Evolutionary conservation across 1,284 basidiomycete species (phyloP), one percentile per base, ranked within the genome.

Genomic region (Paramarasmius palmivorus): DNA sequence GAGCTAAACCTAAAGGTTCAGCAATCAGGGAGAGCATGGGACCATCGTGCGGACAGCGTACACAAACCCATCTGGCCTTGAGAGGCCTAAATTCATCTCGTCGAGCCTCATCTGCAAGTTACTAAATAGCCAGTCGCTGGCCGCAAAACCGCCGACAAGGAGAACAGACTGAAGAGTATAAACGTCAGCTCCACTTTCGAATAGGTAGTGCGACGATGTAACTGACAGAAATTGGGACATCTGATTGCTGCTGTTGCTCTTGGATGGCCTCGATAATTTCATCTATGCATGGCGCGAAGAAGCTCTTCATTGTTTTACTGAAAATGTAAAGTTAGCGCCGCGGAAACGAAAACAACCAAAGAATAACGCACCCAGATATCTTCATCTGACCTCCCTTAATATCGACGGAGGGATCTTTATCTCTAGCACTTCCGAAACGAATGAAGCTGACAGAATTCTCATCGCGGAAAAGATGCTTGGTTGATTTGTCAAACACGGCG

Each of bases 71-170:
- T 76, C 73, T 1, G 75, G 75, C 17, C 74, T 62, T 38, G 63
- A 67, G 14, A 75, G 54, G 25, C 41, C 58, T 32, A 76, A 50
- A 25, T 67, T 67, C 0, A 63, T 53, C 9, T 58, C 35, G 2
- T 63, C 61, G n/a, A 79, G 61, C 22, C 64, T 54, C 25, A 56
- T 59, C 49, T 68, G 68, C 0, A 82, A 69, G 36, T 63, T 63
- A 1, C 62, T 56, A 58, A 72, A 79, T 4, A 81, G 64, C 71
- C 73, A 81, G 20, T 80, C 75, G 56, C 76, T 81, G 1, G 78
- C 77, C 7, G 75, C 77, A 59, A 79, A 81, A 0, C 79, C 80
- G 4, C 79, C 79, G 7, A 74, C 69, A 3, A 75, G 60, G 51
- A 70, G 62, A 29, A 71, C 65, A 22, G 63, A 68, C 75, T 76